A percentile compares a stretch with the other conserved stretches of the same genome.
phyloP scores from a whole-genome alignment of 2,329 filamentous ascomycete genomes.

The Chrysoporthe deuterocubensis region DNA sequence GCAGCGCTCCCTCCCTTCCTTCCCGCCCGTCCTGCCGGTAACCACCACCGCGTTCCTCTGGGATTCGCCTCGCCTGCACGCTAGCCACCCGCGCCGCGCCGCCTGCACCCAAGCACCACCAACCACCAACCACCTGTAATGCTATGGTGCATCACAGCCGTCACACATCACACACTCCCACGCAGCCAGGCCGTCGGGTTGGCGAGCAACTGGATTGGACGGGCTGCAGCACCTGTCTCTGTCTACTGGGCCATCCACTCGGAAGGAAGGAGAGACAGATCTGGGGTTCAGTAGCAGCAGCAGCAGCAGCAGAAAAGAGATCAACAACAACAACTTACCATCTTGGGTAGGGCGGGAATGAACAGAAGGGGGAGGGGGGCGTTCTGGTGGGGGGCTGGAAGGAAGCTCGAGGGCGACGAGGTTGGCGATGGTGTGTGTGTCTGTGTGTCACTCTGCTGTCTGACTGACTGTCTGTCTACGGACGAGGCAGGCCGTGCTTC shows the following conservation, averaged over 20 bases:
- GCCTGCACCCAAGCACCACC: background rate
- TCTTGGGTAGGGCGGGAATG: background rate
- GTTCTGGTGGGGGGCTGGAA: background rate
- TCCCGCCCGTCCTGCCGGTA: background rate
- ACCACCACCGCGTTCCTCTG: no score
- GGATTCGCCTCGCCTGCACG: background rate
- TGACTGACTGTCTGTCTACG: constrained; percentile 26
- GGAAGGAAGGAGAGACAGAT: background rate
- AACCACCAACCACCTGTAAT: background rate
- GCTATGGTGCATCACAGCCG: no score
- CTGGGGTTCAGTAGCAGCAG: background rate
- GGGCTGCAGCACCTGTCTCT: no score
- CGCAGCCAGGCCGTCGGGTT: no score
- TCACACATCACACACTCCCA: no score
- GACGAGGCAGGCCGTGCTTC: constrained; percentile 26
- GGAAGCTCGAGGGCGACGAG: constrained; percentile 21
- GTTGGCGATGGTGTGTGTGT: constrained; percentile 34
- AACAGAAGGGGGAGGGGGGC: background rate
- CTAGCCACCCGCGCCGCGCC: background rate
- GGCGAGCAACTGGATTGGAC: no score
- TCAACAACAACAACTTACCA: constrained; percentile 2
- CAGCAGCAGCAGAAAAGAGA: background rate
- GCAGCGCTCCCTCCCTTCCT: background rate
- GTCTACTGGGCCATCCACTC: no score
- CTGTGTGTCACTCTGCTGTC: no score